Evolutionary conservation across 2,329 filamentous ascomycete species (phyloP), one percentile per base, ranked within the genome.

Genomic region (Aspergillus fumigatus): DNA sequence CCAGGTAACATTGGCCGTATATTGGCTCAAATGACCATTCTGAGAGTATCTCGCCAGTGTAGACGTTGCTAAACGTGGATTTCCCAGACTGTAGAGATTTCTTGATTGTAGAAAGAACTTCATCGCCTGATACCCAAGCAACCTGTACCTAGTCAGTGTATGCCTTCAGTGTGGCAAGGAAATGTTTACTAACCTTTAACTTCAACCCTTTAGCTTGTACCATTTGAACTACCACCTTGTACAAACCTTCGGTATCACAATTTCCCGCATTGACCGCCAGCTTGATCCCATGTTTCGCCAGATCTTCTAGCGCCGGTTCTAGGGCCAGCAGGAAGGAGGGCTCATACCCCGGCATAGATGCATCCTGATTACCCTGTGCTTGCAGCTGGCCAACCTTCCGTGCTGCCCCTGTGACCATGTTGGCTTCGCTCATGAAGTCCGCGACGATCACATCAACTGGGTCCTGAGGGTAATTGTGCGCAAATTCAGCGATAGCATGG

Each of bases 291-390:
- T 77, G 61, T 48, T 68, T 71, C 9, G 74, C 74, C 19, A 79
- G 57, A 55, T 76, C 69, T 5, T 71, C 66, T 35, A 77, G 57
- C 2, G 75, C 75, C 1, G 74, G 75, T 52, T 75, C 69, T 32
- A 77, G 56, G 6, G 79, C 76, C 66, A 82, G 77, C 26, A 83
- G 72, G 59, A 84, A 82, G 1, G 80, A 79, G 1, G 75, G 71
- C 58, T 83, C 80, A 58, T 82, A 83, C 8, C 76, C 79, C 11
- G 77, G 77, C 6, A 67, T 27, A 7, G 35, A 50, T 35, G 62
- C 55, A 14, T 8, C 45, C 5, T 41, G 43, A 7, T 45, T 48
- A n/a, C 26, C 26, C 19, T 52, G 57, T n/a, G 58, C 52, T 48
- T 65, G 59, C 4, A 70, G 64, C 52, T 73, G 67, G 61, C 80